These are phyloP conservation scores for Platanus orientalis DNA, from an alignment of 164 flowering plant genomes.

Conservation along the genomic window DNA sequence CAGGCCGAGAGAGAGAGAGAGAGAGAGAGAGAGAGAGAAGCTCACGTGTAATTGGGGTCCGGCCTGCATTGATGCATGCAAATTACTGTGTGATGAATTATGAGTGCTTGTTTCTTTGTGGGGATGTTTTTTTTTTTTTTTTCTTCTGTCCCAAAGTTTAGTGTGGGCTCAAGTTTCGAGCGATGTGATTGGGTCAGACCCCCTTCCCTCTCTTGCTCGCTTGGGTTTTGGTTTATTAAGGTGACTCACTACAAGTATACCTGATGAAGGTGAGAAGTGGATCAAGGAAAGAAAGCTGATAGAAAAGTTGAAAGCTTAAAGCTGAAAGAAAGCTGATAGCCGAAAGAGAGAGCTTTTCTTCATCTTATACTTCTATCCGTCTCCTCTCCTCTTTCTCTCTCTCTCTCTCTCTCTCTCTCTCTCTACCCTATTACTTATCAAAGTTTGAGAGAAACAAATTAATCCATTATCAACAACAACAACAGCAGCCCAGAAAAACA, in stretches of 20 bases:
- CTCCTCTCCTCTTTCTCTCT: too few species aligned
- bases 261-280: conserved; percentile 23
- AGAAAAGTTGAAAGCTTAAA: too few species aligned
- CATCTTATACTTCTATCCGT: conserved; percentile 18
- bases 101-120: conserved; percentile 44
- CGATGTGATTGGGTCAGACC: conserved; percentile 37
- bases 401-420: too few species aligned
- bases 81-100: conserved; percentile 43
- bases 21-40: conserved; percentile 15
- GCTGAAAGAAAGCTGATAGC: conserved; percentile 36
- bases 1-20: too few species aligned
- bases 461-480: too few species aligned
- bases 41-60: conserved; percentile 32
- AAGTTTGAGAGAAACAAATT: too few species aligned
- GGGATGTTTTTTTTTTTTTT: conserved; percentile 35
- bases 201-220: conserved; percentile 5
- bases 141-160: conserved; percentile 14
- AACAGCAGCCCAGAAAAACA: conserved; percentile 8
- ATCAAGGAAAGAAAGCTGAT: conserved; percentile 22
- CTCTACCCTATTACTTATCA: conserved; percentile 7
- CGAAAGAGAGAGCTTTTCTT: conserved; percentile 33
- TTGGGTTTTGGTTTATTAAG: conserved; percentile 12
- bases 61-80: conserved; percentile 48
- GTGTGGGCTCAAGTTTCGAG: conserved; percentile 50
- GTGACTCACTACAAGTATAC: conserved; percentile 13